Evolutionary conservation across 495 filamentous ascomycete genomes (phyloP).

Genomic region (Cercophora samala): DNA sequence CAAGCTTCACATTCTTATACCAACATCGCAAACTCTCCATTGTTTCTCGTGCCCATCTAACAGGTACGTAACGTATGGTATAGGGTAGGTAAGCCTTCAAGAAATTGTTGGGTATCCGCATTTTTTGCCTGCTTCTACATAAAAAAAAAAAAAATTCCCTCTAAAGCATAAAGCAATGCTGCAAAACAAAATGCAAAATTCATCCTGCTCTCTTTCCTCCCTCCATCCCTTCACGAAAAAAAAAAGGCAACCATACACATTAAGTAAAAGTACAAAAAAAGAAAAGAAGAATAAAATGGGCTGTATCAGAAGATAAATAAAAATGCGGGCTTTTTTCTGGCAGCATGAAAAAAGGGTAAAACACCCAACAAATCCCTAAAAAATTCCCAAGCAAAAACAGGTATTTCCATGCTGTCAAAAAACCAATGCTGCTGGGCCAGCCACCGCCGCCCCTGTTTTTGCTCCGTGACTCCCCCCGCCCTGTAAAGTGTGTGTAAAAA

Average conservation of each 20-base stretch:
- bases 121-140: slow-evolving; percentile 3
- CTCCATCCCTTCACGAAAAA: neutral
- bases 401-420: neutral
- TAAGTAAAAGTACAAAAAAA: neutral
- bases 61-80: neutral
- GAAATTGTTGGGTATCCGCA: slow-evolving; percentile 3
- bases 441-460: neutral
- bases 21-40: neutral
- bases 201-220: neutral
- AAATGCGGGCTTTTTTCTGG: neutral
- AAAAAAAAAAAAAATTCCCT: neutral
- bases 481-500: neutral
- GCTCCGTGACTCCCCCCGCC: neutral
- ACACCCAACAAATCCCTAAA: neutral
- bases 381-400: neutral
- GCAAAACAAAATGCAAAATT: neutral
- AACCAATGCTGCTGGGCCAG: neutral
- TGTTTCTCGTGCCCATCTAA: neutral
- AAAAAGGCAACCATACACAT: neutral
- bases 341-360: neutral
- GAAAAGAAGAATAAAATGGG: neutral
- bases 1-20: neutral
- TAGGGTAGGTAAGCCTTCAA: neutral
- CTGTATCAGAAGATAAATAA: too few species aligned
- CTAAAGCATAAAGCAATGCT: neutral